Percentiles rank a stretch among this genome's conserved stretches.
Evolutionary conservation across 306 rosid species (phyloP).

Genomic region (Ammopiptanthus mongolicus): DNA sequence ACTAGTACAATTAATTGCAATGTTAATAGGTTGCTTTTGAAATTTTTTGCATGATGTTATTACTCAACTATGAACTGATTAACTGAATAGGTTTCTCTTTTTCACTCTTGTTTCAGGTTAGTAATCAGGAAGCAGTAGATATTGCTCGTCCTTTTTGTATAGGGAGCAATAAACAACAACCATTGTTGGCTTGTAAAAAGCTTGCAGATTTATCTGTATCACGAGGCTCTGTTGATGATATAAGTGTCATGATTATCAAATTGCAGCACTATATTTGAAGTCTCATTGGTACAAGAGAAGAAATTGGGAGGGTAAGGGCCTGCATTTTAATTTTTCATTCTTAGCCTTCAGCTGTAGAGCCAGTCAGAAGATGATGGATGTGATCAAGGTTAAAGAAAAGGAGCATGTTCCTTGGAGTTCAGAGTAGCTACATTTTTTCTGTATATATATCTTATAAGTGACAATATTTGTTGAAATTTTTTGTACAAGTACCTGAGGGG

Average conservation of each 20-base stretch:
- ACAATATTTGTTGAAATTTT: slow-evolving; percentile 12
- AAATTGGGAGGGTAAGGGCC: no score
- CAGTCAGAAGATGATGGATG: no score
- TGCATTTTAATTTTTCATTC: no score
- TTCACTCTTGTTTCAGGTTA: slow-evolving; percentile 50
- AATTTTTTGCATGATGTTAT: neutral
- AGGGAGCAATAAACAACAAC: slow-evolving; percentile 38
- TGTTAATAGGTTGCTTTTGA: neutral
- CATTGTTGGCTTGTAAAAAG: slow-evolving; percentile 75
- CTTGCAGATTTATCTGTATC: slow-evolving; percentile 66
- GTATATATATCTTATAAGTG: slow-evolving; percentile 26
- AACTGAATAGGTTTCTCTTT: slow-evolving; percentile 8
- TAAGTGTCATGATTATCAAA: slow-evolving; percentile 72
- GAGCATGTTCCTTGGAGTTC: neutral
- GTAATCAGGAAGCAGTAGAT: slow-evolving; percentile 90
- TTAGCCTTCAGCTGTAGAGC: neutral
- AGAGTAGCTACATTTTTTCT: slow-evolving; percentile 33
- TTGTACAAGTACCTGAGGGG: slow-evolving; percentile 9
- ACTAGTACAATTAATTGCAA: neutral
- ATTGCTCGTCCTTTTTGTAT: slow-evolving; percentile 48
- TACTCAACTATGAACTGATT: neutral
- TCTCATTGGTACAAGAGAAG: neutral
- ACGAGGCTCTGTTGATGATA: slow-evolving; percentile 79
- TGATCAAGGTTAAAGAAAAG: no score
- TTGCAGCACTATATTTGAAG: slow-evolving; percentile 43